phyloP scores from a whole-genome alignment of 345 rosid species.

The Clausena lansium region DNA sequence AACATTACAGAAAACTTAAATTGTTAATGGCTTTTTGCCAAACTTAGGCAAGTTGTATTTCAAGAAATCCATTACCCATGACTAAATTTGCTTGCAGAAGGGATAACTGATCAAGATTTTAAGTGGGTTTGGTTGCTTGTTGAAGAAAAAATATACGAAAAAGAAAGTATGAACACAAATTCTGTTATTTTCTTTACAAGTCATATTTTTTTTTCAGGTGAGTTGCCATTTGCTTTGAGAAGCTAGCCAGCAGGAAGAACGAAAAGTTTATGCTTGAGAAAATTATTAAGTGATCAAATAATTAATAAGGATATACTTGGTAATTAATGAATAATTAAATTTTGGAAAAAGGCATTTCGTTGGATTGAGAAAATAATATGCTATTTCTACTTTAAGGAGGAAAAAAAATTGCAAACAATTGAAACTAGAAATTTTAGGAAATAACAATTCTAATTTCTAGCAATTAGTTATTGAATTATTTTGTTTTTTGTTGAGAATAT shows the following conservation, averaged over 20 bases:
- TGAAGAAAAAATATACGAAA: not conserved
- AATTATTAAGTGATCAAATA: too few relatives aligned
- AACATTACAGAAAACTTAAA: conserved; percentile 51
- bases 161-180: not conserved
- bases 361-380: not conserved
- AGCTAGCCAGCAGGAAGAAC: not conserved
- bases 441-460: too few relatives aligned
- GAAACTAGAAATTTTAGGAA: too few relatives aligned
- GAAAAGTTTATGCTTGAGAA: not conserved
- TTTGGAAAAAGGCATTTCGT: not conserved
- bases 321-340: not conserved
- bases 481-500: too few relatives aligned
- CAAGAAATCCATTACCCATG: conserved; percentile 8
- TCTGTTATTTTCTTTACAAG: not conserved
- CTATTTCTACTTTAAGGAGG: too few relatives aligned
- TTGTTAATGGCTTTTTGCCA: conserved; percentile 51
- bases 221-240: conserved; percentile 21
- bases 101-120: conserved; percentile 13
- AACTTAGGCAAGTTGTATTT: conserved; percentile 37
- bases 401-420: too few relatives aligned
- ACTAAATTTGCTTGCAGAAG: conserved; percentile 21
- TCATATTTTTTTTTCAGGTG: conserved; percentile 12
- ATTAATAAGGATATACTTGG: not conserved
- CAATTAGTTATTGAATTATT: too few relatives aligned
- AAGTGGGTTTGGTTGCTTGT: conserved; percentile 25